phyloP scores from a whole-genome alignment of 2,329 filamentous ascomycete genomes.

The Xylariaceae sp. region DNA sequence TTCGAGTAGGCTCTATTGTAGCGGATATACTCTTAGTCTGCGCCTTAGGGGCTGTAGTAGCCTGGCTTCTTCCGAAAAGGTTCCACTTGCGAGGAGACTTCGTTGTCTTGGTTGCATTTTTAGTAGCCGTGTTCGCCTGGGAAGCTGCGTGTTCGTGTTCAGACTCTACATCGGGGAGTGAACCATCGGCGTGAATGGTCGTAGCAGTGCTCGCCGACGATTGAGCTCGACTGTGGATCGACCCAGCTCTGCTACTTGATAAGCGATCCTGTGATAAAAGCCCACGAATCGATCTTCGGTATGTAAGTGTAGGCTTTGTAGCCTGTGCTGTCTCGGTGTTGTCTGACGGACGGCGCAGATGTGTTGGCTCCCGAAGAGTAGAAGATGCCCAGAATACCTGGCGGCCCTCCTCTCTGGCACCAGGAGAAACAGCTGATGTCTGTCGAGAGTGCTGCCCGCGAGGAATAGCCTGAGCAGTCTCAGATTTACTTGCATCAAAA shows the following conservation, averaged over 20 bases:
- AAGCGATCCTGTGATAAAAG: constrained; percentile 41
- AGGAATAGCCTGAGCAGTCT: constrained; percentile 46
- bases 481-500: constrained; percentile 43
- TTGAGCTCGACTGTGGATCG: constrained; percentile 47
- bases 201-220: constrained; percentile 54
- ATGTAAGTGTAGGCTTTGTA: constrained; percentile 49
- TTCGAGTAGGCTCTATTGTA: constrained; percentile 44
- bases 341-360: constrained; percentile 46
- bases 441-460: constrained; percentile 40
- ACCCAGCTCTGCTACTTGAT: constrained; percentile 46
- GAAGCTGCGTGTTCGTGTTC: constrained; percentile 33
- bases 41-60: constrained; percentile 37
- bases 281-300: constrained; percentile 51
- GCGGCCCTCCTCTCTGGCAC: constrained; percentile 38
- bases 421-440: constrained; percentile 38
- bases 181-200: constrained; percentile 54
- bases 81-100: constrained; percentile 59
- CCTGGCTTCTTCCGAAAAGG: constrained; percentile 53
- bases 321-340: constrained; percentile 48
- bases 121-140: constrained; percentile 35
- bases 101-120: constrained; percentile 51
- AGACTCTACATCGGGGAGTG: constrained; percentile 39
- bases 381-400: constrained; percentile 51
- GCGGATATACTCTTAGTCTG: constrained; percentile 40
- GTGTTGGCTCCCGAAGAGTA: constrained; percentile 37